Evolutionary conservation across 805 yeast species (phyloP).

Genomic region (Lipomyces japonicus): DNA sequence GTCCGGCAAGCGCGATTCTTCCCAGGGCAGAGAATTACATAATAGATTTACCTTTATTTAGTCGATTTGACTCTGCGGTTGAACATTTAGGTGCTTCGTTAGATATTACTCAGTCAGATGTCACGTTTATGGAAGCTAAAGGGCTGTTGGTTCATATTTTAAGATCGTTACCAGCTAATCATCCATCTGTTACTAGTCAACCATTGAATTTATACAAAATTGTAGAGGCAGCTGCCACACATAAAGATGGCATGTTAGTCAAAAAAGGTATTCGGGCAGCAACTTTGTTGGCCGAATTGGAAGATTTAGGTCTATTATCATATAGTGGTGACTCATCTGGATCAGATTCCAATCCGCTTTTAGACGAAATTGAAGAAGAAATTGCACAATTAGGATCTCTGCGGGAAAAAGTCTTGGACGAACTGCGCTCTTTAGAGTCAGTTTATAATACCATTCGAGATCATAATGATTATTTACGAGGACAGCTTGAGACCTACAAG

Average conservation of each 20-base stretch:
- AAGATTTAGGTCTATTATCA: constrained; percentile 11
- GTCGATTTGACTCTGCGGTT: constrained; percentile 37
- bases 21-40: constrained; percentile 34
- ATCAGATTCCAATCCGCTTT: constrained; percentile 28
- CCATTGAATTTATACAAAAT: constrained; percentile 35
- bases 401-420: constrained; percentile 34
- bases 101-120: constrained; percentile 35
- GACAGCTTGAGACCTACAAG: constrained; percentile 39
- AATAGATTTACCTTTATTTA: constrained; percentile 36
- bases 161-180: constrained; percentile 36
- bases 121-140: constrained; percentile 38
- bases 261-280: constrained; percentile 37
- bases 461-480: constrained; percentile 38
- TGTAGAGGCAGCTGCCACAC: constrained; percentile 36
- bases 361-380: constrained; percentile 38
- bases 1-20: constrained; percentile 34
- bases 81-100: constrained; percentile 32
- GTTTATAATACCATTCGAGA: constrained; percentile 37
- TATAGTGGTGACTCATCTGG: not conserved
- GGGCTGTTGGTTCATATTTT: constrained; percentile 38
- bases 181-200: constrained; percentile 23
- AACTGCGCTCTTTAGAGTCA: constrained; percentile 35
- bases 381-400: constrained; percentile 37
- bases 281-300: constrained; percentile 34
- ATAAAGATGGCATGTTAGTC: constrained; percentile 33